Base-by-base conservation (phyloP, 208 protist genomes). In the Vickermania ingenoplastis region DNA sequence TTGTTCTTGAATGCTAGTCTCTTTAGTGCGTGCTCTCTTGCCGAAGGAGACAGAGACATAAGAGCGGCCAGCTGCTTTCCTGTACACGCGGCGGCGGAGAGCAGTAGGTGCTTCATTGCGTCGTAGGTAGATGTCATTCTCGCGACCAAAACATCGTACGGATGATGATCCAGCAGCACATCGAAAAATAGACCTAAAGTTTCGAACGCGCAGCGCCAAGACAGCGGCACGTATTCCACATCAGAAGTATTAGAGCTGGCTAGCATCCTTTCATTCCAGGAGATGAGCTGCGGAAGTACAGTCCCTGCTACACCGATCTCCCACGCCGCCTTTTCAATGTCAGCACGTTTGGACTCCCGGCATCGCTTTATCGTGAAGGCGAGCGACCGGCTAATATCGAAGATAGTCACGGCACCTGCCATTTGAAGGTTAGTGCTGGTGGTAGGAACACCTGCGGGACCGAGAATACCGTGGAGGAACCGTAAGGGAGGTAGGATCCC, bases 321-420 rank as follows among this genome's bases (percentile, higher is more conserved):
- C 84, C 84, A 86, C n/a, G 50, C 50, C n/a, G 23, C n/a, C 50
- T 54, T 25, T 13, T 28, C 13, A 5, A 54, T 5, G 36, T 45
- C 36, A n/a, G 27, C 56, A 57, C 55, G 28, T 23, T 61, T 41
- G 50, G 7, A 25, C 11, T 55, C 51, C 13, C 22, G 51, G 51
- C 11, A 5, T 22, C 51, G n/a, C 11, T n/a, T 7, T 14, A 27
- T 5, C 5, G 24, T 22, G 7, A 54, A 54, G 1, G 71, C 56
- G 3, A 92, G 57, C 17, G 82, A 78, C 29, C 88, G 76, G 1
- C 79, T 72, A 13, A 90, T 53, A 36, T 91, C 88, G 45, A 91
- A 91, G 3, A 91, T 36, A 5, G 89, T 62, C 7, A 69, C 57
- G 14, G 67, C 75, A 13, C 77, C 79, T 30, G 49, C 63, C n/a